phyloP scores from a whole-genome alignment of 2,329 filamentous ascomycete species.

The Coniochaeta hoffmannii region DNA sequence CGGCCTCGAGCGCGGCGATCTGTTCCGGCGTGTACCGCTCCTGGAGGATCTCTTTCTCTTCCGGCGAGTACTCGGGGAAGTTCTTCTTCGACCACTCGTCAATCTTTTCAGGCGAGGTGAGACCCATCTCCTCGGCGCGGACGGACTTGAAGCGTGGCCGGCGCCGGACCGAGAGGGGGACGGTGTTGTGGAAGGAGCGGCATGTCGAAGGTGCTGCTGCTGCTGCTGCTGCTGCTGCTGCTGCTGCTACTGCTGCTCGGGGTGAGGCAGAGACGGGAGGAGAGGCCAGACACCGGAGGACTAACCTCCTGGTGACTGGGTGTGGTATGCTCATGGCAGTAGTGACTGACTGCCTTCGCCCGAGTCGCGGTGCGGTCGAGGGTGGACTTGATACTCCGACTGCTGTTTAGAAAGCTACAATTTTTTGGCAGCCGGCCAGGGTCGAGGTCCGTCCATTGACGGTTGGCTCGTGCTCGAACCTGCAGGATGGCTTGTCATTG shows the following conservation, averaged over 20 bases:
- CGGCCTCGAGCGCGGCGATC: constrained; percentile 72
- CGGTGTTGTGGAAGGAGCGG: constrained; percentile 45
- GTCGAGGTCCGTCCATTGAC: not conserved
- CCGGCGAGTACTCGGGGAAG: constrained; percentile 58
- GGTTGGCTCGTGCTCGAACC: not conserved
- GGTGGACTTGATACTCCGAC: constrained; percentile 1
- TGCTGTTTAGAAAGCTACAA: not conserved
- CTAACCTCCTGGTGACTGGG: constrained; percentile 41
- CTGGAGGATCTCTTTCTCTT: constrained; percentile 55
- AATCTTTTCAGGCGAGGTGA: constrained; percentile 35
- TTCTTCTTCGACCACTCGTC: constrained; percentile 35
- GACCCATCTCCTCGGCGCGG: constrained; percentile 42
- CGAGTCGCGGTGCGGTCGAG: not conserved
- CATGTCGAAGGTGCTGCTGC: constrained; percentile 22
- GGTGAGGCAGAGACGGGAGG: constrained; percentile 23
- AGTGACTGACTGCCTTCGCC: not conserved
- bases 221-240: too few relatives aligned
- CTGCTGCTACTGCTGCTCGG: constrained; percentile 19
- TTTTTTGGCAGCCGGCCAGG: constrained; percentile 3
- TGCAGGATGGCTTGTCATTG: too few relatives aligned
- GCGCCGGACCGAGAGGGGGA: constrained; percentile 36
- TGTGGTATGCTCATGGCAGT: constrained; percentile 45
- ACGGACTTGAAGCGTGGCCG: constrained; percentile 45
- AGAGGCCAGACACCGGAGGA: constrained; percentile 40
- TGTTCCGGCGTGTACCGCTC: constrained; percentile 74